Base-by-base conservation (phyloP, 148 eudicot genomes). In the Rhododendron kiyosumense region DNA sequence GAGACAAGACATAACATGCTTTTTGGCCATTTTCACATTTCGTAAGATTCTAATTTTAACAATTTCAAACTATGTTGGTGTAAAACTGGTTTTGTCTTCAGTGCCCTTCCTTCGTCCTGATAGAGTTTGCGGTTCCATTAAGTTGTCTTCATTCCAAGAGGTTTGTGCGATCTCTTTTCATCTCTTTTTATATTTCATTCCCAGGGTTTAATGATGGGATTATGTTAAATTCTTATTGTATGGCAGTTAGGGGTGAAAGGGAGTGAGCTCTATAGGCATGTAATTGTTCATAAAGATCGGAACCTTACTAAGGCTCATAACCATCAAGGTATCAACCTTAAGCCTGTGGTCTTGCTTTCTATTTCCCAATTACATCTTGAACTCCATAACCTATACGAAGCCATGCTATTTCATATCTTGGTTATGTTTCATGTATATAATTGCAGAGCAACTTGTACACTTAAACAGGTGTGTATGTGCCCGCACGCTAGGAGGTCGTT, bases 211-310 rank as follows among this genome's bases (percentile, higher is more conserved):
- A 54, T 36, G 28, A 78, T 48, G 74, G 36, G 36, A 13, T 3
- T 52, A 54, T 26, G 14, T 67, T 48, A 13, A 28, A 77, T 51
- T 14, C 59, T 15, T 12, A 74, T 82, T 7, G 9, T 36, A 73
- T 89, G 46, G 13, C 65, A 93, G 93, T 87, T 91, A 28, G 92
- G 93, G 86, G 86, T 87, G 78, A 90, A 91, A 83, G 82, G 83
- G 22, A 87, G 93, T 85, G 93, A 89, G 75, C 88, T 90, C 67
- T 81, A 86, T 79, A 92, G 96, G 52, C 81, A 82, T 83, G 85
- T 88, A 48, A 79, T 93, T 89, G 43, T 84, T 81, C 88, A 81
- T 9, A 81, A 3, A 81, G 69, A 22, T 84, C 78, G 81, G 83
- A 87, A 77, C 48, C 34, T 80, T n/a, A 36, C 54, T 69, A 73